These are phyloP conservation scores for Annona cherimola DNA, from an alignment of 164 flowering plant genomes.

Conservation along the genomic window DNA sequence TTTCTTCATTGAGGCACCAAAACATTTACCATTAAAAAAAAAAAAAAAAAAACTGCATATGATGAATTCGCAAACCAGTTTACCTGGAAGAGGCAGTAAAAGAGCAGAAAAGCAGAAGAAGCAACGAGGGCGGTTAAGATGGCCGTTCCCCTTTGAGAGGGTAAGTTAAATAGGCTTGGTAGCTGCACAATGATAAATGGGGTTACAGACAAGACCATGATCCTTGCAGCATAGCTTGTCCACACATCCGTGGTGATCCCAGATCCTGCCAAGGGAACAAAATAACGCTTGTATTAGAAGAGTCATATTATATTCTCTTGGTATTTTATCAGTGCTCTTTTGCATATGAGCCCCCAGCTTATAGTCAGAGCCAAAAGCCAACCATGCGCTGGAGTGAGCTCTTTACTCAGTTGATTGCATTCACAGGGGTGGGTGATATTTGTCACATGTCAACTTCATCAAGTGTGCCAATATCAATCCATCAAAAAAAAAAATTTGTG, in stretches of 20 bases:
- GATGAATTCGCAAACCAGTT: neutral
- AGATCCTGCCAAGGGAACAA: constrained; percentile 39
- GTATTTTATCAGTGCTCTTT: too few species aligned
- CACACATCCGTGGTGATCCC: constrained; percentile 76
- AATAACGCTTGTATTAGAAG: too few species aligned
- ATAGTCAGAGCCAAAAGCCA: too few species aligned
- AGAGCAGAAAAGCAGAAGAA: constrained; percentile 42
- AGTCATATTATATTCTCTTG: too few species aligned
- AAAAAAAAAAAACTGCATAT: neutral
- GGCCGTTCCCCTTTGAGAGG: constrained; percentile 57
- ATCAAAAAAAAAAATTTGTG: neutral
- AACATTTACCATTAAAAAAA: neutral
- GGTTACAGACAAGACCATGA: constrained; percentile 74
- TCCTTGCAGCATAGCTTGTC: constrained; percentile 80
- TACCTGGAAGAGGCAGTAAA: constrained; percentile 92
- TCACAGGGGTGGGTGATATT: neutral
- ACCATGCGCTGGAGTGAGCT: too few species aligned
- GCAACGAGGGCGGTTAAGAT: constrained; percentile 59
- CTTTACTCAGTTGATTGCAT: too few species aligned
- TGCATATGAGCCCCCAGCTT: too few species aligned
- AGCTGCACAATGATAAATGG: constrained; percentile 88
- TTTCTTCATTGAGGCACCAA: too few species aligned
- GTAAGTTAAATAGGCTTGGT: constrained; percentile 47
- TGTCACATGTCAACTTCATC: neutral
- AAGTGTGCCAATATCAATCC: too few species aligned